Percentiles rank a stretch among this genome's conserved stretches.
Evolutionary conservation across 805 yeast genomes (phyloP).

Genomic region (Cyberlindnera maclurae): DNA sequence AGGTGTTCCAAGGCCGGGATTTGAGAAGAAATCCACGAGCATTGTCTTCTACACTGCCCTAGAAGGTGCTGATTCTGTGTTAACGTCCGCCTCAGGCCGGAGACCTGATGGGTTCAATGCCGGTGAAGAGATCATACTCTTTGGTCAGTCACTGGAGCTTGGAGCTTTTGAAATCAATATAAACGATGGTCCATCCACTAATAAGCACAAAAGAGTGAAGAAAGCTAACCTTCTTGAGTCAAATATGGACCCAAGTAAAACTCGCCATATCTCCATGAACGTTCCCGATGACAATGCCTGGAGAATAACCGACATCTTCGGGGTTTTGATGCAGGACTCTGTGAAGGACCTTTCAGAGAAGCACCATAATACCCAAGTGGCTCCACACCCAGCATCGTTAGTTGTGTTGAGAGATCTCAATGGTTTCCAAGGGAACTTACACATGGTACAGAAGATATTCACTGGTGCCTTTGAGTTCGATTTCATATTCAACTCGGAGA

Average conservation of each 20-base stretch:
- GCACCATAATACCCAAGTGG: constrained; percentile 16
- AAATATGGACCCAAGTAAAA: constrained; percentile 46
- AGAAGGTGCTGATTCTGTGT: constrained; percentile 49
- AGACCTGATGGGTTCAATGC: constrained; percentile 21
- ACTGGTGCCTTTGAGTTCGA: constrained; percentile 73
- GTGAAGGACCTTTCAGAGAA: constrained; percentile 37
- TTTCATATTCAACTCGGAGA: constrained; percentile 47
- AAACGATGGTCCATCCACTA: constrained; percentile 45
- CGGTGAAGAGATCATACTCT: constrained; percentile 33
- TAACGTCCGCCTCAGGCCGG: constrained; percentile 33
- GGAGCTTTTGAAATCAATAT: constrained; percentile 58
- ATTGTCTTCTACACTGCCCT: constrained; percentile 74
- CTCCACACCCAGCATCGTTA: constrained; percentile 34
- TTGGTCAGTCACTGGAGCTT: constrained; percentile 55
- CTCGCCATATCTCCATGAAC: constrained; percentile 60
- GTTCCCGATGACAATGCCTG: constrained; percentile 71
- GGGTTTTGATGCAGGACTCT: constrained; percentile 63
- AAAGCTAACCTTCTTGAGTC: constrained; percentile 28
- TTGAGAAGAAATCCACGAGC: constrained; percentile 45
- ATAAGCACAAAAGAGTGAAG: constrained; percentile 33
- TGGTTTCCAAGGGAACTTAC: constrained; percentile 65
- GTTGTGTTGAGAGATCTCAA: constrained; percentile 53
- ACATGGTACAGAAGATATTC: constrained; percentile 70
- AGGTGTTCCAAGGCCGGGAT: constrained; percentile 53
- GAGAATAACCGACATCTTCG: constrained; percentile 72